Base-by-base conservation (phyloP, 352 stramenopile species). In the Halophytophthora polymorphica region DNA sequence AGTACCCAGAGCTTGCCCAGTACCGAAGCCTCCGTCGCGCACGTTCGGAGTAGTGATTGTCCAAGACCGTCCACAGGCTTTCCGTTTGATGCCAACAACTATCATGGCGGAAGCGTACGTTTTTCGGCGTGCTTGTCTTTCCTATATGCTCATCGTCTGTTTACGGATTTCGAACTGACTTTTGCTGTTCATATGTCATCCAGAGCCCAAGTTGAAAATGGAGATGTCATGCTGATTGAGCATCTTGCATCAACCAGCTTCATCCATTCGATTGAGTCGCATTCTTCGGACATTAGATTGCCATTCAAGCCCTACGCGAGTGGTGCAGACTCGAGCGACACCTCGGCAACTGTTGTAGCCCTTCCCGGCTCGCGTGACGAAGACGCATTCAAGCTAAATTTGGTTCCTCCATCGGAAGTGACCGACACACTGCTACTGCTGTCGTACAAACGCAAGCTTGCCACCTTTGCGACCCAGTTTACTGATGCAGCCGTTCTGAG, bases 361-460 rank as follows among this genome's bases (percentile, higher is more conserved):
- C 56, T 86, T 1, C 64, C 65, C 31, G 77, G 74, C 13, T 61
- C 68, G 10, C 69, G 76, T 43, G 79, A 90, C 56, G 74, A 90
- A 55, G 77, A 88, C 42, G 79, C 79, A 11, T 90, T 90, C 56
- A 80, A 81, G 39, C 64, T 88, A 34, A 44, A 87, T 6, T 35
- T 51, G 6, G 79, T 84, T 6, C 38, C 68, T 36, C 56, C 61
- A 58, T 51, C 53, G 5, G 77, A 88, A 62, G 56, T 80, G 7
- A 69, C 69, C 3, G 75, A 88, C 28, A 90, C 74, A 1, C 21
- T 90, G n/a, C 25, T 86, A 14, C 48, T 88, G 11, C 51, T 86
- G 12, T 88, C 77, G 0, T 88, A 85, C 45, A 82, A 84, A 31
- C 48, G 61, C 1, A 52, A 66, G 21, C 42, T 87, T 7, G 53